Conservation (phyloP, 208 protist genomes). For the Strigomonas culicis region DNA sequence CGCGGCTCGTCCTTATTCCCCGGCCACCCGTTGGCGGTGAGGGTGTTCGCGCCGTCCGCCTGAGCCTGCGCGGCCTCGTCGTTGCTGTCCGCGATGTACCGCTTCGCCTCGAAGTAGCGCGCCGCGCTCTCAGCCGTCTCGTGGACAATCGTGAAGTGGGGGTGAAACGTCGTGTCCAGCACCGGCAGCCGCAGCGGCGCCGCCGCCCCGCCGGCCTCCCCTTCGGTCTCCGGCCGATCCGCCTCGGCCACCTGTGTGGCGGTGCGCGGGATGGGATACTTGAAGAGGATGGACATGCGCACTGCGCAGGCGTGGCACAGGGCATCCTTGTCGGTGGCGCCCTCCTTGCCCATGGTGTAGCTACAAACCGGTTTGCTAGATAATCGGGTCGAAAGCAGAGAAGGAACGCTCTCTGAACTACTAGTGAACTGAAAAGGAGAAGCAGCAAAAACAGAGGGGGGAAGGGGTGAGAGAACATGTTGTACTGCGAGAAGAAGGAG, state of each 20-base stretch:
- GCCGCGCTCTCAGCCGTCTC: conserved; percentile 50
- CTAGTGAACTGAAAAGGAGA: too few species aligned
- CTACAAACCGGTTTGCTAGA: neutral
- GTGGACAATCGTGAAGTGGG: conserved; percentile 70
- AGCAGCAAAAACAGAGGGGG: too few species aligned
- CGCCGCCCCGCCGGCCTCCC: neutral
- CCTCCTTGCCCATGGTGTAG: too few species aligned
- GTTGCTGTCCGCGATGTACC: conserved; percentile 5
- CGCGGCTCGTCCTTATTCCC: conserved; percentile 21
- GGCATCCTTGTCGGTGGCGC: conserved; percentile 30
- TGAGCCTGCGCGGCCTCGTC: neutral
- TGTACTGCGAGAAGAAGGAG: too few species aligned
- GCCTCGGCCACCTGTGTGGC: conserved; percentile 10
- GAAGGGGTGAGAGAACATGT: too few species aligned
- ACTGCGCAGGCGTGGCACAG: conserved; percentile 79
- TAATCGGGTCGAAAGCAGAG: neutral
- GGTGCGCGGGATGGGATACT: conserved; percentile 34
- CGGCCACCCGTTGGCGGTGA: conserved; percentile 20
- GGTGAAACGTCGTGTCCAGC: conserved; percentile 52
- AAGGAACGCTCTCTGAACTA: neutral
- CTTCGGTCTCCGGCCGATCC: conserved; percentile 13
- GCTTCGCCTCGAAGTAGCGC: conserved; percentile 27
- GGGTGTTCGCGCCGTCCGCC: neutral
- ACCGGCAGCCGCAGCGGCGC: conserved; percentile 15
- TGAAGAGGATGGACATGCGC: conserved; percentile 84